Base-by-base conservation (phyloP, 1,284 basidiomycete species). In the Thecaphora thlaspeos region DNA sequence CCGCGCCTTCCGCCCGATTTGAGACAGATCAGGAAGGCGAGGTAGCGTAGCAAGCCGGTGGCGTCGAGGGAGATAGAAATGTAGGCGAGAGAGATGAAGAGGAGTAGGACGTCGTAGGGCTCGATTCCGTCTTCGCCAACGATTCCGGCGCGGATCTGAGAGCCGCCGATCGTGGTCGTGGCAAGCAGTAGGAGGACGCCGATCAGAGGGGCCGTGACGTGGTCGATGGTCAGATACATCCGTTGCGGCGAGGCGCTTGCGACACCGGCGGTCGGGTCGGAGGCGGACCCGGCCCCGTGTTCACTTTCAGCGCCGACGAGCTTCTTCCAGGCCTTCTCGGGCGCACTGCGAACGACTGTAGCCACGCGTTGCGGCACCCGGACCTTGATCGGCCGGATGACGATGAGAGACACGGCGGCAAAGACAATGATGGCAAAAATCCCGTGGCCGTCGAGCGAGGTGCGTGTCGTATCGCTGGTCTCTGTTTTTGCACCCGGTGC, bases 11-110 rank as follows among this genome's bases (percentile, higher is more conserved):
- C n/a, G 19, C 69, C 67, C 0, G 63, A 67, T 43, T 69, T 69
- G 44, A 61, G 48, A 22, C 62, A 65, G 46, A 65, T 61, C 23
- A 65, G 44, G 32, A 69, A 64, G 0, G 93, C 92, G 2, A 92
- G 85, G 43, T 87, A 89, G 41, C 88, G 86, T 4, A 97, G 82
- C 12, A 94, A 81, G 2, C 94, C 93, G 0, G 91, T 92, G 9
- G 88, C 84, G 73, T 98, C 93, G 36, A 97, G 83, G 0, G 91
- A 91, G 45, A 96, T 88, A 3, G 93, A 87, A 80, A 97, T 88
- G 80, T 97, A 98, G 0, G 92, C 92, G 48, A 97, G 82, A 2
- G 88, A 89, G 63, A 91, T 86, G 80, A 97, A 96, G 4, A 97
- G 82, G 24, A 90, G 89, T 78, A 97, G 85, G 57, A 97, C 91